Evolutionary conservation across 2,329 filamentous ascomycete genomes (phyloP), one percentile per base, ranked within the genome.

Genomic region (Albophoma yamanashiensis): DNA sequence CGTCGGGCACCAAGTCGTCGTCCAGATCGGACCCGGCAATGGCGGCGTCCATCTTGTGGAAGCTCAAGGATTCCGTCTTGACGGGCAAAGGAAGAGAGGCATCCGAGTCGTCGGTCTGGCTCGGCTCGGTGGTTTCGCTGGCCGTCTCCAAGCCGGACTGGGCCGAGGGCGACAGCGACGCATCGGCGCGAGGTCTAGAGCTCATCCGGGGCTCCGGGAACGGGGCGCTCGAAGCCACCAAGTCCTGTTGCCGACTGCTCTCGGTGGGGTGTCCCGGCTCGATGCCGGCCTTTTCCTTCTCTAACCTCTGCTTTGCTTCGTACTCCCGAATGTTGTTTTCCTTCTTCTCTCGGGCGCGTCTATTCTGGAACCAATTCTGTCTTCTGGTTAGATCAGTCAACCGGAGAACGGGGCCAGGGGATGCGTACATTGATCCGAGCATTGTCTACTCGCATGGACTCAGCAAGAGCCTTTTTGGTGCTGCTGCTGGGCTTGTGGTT

Each of bases 291-390:
- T 67, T 67, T 22, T 73, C 69, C 62, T 74, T 75, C 59, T 76
- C 73, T 25, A 69, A 60, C 61, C 68, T 68, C 58, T 75, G 74
- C 58, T 68, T 72, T 42, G 73, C 74, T 43, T 75, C 73, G 59
- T 76, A 76, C 61, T 75, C 73, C 40, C 72, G 70, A 52, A 76
- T 75, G 57, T 84, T 85, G 67, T 78, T 81, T 69, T 86, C 82
- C 68, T 86, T 84, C 79, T 86, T 86, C 63, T 83, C 82, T 71
- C 85, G 82, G 58, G 85, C 84, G 58, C 85, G 79, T 61, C 85
- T 77, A 68, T 88, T 88, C 65, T 88, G 85, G 67, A 88, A 88
- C 85, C 85, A 88, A 68, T 88, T 88, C 84, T 87, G 58, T 12
- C 15, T 52, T 14, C n/a, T 20, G 40, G 70, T 78, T 67, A 77